Evolutionary conservation across 495 filamentous ascomycete genomes (phyloP), one percentile per base, ranked within the genome.

Genomic region (Cercophora newfieldiana): DNA sequence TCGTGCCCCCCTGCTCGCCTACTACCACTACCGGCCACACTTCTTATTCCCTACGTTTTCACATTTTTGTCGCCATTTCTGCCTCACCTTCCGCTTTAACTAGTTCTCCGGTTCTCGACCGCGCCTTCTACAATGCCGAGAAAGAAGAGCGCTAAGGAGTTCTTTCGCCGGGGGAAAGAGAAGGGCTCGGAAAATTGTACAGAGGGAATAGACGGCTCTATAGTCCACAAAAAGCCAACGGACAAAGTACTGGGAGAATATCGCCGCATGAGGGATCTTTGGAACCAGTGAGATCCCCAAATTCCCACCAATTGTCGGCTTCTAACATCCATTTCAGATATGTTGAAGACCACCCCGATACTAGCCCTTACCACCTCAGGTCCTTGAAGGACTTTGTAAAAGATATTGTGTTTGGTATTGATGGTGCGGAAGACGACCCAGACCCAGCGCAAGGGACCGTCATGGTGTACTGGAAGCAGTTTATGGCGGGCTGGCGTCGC

Each of bases 251-350:
- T 49, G 21, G 30, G 29, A 57, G 30, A 33, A 47, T 67, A 67
- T 50, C 31, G 51, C 48, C 25, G 51, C 24, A 67, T 67, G 31
- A 61, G 51, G 49, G 24, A 63, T 49, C 31, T 67, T 6, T 67
- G 49, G 31, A 62, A 62, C 30, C 31, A 67, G 51, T 67, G 63
- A 62, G 29, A 37, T 66, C 37, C 18, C 28, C 25, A 58, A 66
- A 58, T 49, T 60, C 30, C 44, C 24, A 44, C 56, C 47, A 60
- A 50, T 54, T 28, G 31, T 48, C 21, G 2, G n/a, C 58, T 47
- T 51, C 47, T 66, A 62, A 62, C 29, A 62, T 66, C 56, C 31
- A 47, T 54, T 66, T 61, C 33, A 66, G 49, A 48, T 59, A 61
- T 55, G 21, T 28, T 21, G 19, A 66, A 61, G 57, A 66, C 26